phyloP scores from a whole-genome alignment of 352 stramenopile species.

The Globisporangium solare region DNA sequence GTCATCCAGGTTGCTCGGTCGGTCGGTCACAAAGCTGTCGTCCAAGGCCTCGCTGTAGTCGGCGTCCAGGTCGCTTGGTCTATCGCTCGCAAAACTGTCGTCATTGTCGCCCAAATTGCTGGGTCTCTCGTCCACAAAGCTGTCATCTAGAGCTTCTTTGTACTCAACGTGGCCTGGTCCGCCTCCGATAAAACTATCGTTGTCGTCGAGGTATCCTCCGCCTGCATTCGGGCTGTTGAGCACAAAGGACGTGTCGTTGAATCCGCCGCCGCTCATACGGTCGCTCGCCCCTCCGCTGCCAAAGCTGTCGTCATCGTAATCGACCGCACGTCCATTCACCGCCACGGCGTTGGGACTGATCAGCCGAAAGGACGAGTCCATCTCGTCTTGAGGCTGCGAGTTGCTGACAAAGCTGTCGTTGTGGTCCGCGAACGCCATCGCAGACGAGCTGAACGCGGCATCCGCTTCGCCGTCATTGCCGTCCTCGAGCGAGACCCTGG shows the following conservation, averaged over 20 bases:
- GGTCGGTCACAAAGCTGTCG: slow-evolving; percentile 4
- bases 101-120: background rate
- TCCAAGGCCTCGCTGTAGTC: slow-evolving; percentile 1
- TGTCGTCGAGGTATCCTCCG: slow-evolving; percentile 5
- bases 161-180: background rate
- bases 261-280: background rate
- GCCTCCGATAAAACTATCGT: slow-evolving; percentile 5
- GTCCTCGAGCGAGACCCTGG: background rate
- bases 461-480: background rate
- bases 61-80: background rate
- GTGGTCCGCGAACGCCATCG: background rate
- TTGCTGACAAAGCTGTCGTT: slow-evolving; percentile 7
- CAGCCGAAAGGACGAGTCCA: slow-evolving; percentile 9
- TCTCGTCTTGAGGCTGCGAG: background rate
- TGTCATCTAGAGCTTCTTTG: slow-evolving; percentile 9
- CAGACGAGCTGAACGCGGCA: background rate
- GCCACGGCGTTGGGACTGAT: slow-evolving; percentile 3
- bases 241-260: slow-evolving; percentile 10
- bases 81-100: background rate
- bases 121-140: slow-evolving; percentile 1
- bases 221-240: slow-evolving; percentile 1
- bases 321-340: background rate
- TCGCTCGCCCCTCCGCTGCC: background rate
- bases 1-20: slow-evolving; percentile 1
- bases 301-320: background rate